phyloP scores from a whole-genome alignment of 768 basidiomycete genomes.

The Daedalea quercina region DNA sequence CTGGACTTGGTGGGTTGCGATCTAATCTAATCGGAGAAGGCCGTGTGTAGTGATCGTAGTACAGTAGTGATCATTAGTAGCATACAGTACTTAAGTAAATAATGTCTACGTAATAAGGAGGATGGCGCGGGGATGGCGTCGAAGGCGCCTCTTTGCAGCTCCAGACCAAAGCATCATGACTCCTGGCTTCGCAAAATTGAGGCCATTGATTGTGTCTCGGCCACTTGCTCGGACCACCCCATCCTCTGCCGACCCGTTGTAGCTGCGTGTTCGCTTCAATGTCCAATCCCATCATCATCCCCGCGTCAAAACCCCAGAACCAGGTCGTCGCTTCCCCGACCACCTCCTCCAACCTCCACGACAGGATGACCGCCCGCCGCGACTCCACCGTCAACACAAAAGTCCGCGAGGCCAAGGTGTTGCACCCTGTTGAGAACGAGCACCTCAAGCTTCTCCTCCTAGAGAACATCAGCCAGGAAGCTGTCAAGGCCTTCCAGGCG shows the following conservation, averaged over 20 bases:
- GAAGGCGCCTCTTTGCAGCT: background rate
- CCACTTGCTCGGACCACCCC: background rate
- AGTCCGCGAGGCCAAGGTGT: constrained; percentile 58
- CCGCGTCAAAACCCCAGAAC: constrained; percentile 20
- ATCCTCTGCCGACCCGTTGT: background rate
- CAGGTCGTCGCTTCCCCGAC: constrained; percentile 51
- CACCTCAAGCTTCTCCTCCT: constrained; percentile 77
- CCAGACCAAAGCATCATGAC: background rate
- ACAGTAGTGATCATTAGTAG: no score
- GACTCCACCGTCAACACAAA: constrained; percentile 25
- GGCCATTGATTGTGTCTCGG: background rate
- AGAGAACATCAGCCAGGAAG: constrained; percentile 93
- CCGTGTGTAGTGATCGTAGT: background rate
- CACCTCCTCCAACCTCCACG: constrained; percentile 34
- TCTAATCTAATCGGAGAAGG: constrained; percentile 15
- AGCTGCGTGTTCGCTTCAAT: constrained; percentile 24
- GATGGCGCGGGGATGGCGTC: background rate
- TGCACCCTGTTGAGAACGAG: constrained; percentile 80
- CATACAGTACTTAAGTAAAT: no score
- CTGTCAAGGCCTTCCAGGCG: constrained; percentile 68
- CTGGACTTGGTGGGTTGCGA: background rate
- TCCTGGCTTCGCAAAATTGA: background rate
- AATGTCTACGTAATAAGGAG: no score
- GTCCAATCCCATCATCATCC: constrained; percentile 43
- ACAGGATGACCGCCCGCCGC: constrained; percentile 31